phyloP scores from a whole-genome alignment of 345 rosid species.

The Gossypium ekmanianum region DNA sequence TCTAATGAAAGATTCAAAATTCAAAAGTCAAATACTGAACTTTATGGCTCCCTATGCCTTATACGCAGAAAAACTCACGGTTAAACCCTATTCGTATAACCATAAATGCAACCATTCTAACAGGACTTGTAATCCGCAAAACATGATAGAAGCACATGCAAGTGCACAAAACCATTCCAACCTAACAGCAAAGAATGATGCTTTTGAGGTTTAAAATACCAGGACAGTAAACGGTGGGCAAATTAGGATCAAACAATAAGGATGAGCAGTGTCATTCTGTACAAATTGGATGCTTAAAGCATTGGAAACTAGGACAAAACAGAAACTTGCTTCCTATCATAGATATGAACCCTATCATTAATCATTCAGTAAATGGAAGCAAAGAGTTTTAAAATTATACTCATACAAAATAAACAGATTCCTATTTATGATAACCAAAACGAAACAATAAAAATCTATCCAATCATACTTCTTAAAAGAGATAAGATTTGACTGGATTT shows the following conservation, averaged over 20 bases:
- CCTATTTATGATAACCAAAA: neutral
- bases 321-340: neutral
- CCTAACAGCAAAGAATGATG: neutral
- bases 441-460: neutral
- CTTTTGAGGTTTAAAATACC: neutral
- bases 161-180: constrained; percentile 4
- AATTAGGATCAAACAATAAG: neutral
- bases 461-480: neutral
- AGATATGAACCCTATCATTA: neutral
- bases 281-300: neutral
- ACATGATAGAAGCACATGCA: neutral
- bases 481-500: neutral
- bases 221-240: neutral
- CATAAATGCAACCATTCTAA: neutral
- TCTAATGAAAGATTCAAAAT: neutral
- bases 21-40: neutral
- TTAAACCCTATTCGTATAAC: neutral
- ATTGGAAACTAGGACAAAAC: neutral
- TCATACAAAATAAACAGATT: neutral
- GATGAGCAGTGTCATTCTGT: neutral
- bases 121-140: neutral
- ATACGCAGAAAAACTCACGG: neutral
- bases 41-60: neutral
- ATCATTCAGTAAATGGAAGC: neutral
- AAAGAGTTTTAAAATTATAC: neutral